Percentiles rank a stretch among this genome's conserved stretches.
Conservation (phyloP, 495 filamentous ascomycete genomes). For the Bathelium albidoporum region DNA sequence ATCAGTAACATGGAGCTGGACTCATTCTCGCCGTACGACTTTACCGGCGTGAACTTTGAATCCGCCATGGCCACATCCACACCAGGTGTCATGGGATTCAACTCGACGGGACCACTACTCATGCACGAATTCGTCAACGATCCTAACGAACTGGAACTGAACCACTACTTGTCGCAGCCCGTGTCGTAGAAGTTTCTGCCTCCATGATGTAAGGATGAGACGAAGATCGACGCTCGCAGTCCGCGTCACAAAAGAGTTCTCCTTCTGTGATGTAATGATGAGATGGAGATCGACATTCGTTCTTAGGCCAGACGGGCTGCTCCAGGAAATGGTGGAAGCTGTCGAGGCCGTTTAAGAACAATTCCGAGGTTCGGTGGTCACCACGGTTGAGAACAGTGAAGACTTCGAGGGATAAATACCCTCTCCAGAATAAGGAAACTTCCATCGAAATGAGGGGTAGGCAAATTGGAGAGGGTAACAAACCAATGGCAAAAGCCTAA, state of each 20-base stretch:
- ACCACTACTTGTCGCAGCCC: not conserved
- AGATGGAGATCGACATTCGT: not conserved
- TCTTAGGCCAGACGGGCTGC: not conserved
- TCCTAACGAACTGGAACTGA: not conserved
- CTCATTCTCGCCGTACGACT: not conserved
- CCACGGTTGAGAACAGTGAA: not conserved
- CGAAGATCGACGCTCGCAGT: not conserved
- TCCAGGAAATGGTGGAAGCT: not conserved
- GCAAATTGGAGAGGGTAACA: not conserved
- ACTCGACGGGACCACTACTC: not conserved
- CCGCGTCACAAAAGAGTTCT: not conserved
- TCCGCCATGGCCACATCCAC: not conserved
- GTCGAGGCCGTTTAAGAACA: not conserved
- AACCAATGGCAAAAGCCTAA: too few relatives aligned
- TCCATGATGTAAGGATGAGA: not conserved
- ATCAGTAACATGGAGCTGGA: not conserved
- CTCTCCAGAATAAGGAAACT: too few relatives aligned
- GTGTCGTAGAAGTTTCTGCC: not conserved
- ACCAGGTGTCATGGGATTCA: not conserved
- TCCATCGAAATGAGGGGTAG: too few relatives aligned
- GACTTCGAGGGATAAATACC: not conserved
- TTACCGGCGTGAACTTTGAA: not conserved
- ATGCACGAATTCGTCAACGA: not conserved
- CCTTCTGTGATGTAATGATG: too few relatives aligned
- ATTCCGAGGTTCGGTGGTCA: not conserved